Percentiles rank a stretch among this genome's conserved stretches.
These are phyloP conservation scores for Planoprotostelium fungivorum DNA, from an alignment of 78 protist species.

Conservation along the genomic window DNA sequence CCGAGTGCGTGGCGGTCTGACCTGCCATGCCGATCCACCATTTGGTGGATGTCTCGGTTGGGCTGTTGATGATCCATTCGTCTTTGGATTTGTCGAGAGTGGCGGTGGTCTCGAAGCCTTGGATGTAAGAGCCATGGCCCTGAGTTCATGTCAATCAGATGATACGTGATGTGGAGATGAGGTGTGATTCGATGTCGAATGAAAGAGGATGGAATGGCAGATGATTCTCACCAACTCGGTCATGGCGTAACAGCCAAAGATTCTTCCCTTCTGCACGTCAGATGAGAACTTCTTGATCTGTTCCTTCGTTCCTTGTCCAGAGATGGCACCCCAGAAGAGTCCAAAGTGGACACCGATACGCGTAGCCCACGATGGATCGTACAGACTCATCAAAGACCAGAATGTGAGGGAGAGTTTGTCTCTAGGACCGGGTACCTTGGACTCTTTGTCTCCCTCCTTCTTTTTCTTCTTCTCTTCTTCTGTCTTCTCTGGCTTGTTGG, in stretches of 20 bases:
- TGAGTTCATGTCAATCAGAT: neutral
- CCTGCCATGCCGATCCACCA: slow-evolving; percentile 83
- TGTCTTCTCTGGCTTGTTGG: neutral
- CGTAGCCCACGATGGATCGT: neutral
- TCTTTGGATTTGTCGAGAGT: slow-evolving; percentile 55
- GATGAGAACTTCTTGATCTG: neutral
- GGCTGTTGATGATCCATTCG: slow-evolving; percentile 72
- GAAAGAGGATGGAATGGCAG: too few species aligned
- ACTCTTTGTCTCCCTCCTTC: neutral
- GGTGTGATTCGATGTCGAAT: too few species aligned
- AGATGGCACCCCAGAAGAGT: neutral
- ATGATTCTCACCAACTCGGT: neutral
- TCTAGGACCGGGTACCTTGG: too few species aligned
- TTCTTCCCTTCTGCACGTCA: neutral
- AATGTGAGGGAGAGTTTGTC: neutral
- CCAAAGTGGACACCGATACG: neutral
- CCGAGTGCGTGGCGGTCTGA: slow-evolving; percentile 61
- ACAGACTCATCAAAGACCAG: neutral
- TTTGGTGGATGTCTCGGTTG: slow-evolving; percentile 71
- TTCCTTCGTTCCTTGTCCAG: neutral
- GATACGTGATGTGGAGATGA: too few species aligned
- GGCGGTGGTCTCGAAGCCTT: slow-evolving; percentile 83
- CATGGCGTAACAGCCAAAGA: neutral
- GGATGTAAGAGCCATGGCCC: slow-evolving; percentile 51
- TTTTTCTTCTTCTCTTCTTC: neutral